A percentile compares a stretch with the other conserved stretches of the same genome.
phyloP scores from a whole-genome alignment of 768 basidiomycete genomes.

The Lactarius sanguifluus region DNA sequence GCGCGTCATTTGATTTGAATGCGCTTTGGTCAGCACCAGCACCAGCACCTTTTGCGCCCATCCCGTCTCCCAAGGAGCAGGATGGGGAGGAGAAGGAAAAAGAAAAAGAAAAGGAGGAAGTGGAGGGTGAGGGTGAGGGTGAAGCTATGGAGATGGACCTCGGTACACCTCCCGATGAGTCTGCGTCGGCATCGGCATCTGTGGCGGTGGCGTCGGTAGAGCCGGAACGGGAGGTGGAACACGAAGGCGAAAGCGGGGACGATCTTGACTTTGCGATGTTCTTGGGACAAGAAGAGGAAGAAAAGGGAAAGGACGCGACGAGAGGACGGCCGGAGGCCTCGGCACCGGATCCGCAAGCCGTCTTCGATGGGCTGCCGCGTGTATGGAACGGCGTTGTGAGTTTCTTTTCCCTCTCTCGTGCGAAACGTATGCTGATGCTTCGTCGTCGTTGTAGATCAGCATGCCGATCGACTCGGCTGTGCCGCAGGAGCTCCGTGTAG shows the following conservation, averaged over 20 bases:
- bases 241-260: conserved; percentile 54
- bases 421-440: conserved; percentile 29
- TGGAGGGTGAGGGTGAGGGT: neutral
- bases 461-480: conserved; percentile 78
- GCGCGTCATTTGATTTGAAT: conserved; percentile 68
- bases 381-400: conserved; percentile 79
- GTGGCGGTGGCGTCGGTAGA: neutral
- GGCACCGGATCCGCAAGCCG: conserved; percentile 32
- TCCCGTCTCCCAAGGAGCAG: conserved; percentile 20
- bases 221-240: conserved; percentile 25
- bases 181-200: neutral
- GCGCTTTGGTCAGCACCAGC: conserved; percentile 59
- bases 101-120: conserved; percentile 74
- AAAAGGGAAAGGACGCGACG: conserved; percentile 12
- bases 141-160: conserved; percentile 16
- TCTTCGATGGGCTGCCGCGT: conserved; percentile 54
- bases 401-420: conserved; percentile 12
- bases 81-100: conserved; percentile 41
- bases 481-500: conserved; percentile 62
- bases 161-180: conserved; percentile 12
- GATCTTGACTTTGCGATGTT: conserved; percentile 84
- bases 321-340: conserved; percentile 17
- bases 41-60: conserved; percentile 35
- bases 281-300: conserved; percentile 53
- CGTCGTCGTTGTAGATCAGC: conserved; percentile 49